phyloP scores from a whole-genome alignment of 1,139 yeast species.

The Suhomyces yuchorum region DNA sequence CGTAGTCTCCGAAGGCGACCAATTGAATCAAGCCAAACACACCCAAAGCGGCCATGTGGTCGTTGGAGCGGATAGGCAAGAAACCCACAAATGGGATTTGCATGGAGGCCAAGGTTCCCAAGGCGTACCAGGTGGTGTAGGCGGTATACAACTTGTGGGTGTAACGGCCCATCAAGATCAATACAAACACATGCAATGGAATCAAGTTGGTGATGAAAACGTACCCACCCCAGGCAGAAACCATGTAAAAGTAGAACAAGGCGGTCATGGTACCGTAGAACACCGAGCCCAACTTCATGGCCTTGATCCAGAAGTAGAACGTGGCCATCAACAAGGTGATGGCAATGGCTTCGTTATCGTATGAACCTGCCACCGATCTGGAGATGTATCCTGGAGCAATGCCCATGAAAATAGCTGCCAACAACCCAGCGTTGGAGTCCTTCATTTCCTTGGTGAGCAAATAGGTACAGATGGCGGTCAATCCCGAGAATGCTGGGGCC shows the following conservation, averaged over 20 bases:
- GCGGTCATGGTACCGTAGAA: constrained; percentile 86
- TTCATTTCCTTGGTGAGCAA: constrained; percentile 88
- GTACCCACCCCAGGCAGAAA: constrained; percentile 99
- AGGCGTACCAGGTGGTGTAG: constrained; percentile 93
- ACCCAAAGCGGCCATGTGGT: constrained; percentile 98
- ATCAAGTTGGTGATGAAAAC: constrained; percentile 97
- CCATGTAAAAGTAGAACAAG: constrained; percentile 94
- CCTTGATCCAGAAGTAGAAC: constrained; percentile 93
- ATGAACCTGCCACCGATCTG: constrained; percentile 97
- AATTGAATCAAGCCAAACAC: constrained; percentile 94
- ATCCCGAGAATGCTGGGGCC: constrained; percentile 95
- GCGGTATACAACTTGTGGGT: constrained; percentile 81
- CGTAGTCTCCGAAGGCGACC: constrained; percentile 82
- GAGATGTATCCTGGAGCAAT: constrained; percentile 99
- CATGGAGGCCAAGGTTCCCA: constrained; percentile 97
- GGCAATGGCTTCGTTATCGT: constrained; percentile 99
- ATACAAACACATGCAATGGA: constrained; percentile 91
- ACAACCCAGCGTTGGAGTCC: constrained; percentile 83
- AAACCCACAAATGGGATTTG: constrained; percentile 99
- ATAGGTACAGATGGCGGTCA: constrained; percentile 93
- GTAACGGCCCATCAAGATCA: constrained; percentile 93
- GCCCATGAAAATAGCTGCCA: constrained; percentile 94
- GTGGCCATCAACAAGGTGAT: constrained; percentile 94
- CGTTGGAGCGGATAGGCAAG: constrained; percentile 93
- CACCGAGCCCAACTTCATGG: constrained; percentile 87